Evolutionary conservation across 163 green algal genomes (phyloP), one percentile per base, ranked within the genome.

Genomic region (Prototheca wickerhamii): DNA sequence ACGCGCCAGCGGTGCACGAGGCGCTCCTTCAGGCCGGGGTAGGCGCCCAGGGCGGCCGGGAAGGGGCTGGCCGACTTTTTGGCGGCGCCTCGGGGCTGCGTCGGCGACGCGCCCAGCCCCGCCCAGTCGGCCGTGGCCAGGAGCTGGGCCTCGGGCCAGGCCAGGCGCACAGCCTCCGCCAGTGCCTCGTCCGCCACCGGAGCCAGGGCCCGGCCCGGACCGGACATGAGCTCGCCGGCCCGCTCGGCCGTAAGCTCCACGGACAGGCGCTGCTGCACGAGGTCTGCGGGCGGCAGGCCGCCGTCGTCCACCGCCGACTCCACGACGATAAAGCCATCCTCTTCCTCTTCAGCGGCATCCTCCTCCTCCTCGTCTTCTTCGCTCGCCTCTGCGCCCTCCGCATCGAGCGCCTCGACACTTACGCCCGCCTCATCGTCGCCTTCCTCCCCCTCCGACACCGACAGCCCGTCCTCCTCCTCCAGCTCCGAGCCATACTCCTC

Each of bases 1-100:
- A 68, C 68, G 0, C 67, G 72, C 72, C 72, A 78, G 5, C 65
- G 56, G 3, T 37, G 58, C 20, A 46, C 25, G 17, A 75, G 69
- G 8, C 72, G 67, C 61, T 76, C 60, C 50, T 67, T 71, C 21
- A 75, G 57, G 17, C 67, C 72, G n/a, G n/a, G n/a, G 23, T 67
- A 70, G 8, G 10, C 43, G 25, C 35, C 55, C 40, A 78, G 62
- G n/a, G 56, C 34, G 25, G 46, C 26, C 20, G 46, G 18, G 20
- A 18, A 6, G 26, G 46, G 46, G 23, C n/a, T 12, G 20, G 0
- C 20, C 46, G 46, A n/a, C n/a, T n/a, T n/a, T n/a, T n/a, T n/a
- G n/a, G n/a, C n/a, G n/a, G n/a, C n/a, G n/a, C n/a, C n/a, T n/a
- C n/a, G n/a, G n/a, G n/a, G n/a, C n/a, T n/a, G n/a, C n/a, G n/a